Evolutionary conservation across 306 rosid species (phyloP), one percentile per base, ranked within the genome.

Genomic region (Glycine soja): DNA sequence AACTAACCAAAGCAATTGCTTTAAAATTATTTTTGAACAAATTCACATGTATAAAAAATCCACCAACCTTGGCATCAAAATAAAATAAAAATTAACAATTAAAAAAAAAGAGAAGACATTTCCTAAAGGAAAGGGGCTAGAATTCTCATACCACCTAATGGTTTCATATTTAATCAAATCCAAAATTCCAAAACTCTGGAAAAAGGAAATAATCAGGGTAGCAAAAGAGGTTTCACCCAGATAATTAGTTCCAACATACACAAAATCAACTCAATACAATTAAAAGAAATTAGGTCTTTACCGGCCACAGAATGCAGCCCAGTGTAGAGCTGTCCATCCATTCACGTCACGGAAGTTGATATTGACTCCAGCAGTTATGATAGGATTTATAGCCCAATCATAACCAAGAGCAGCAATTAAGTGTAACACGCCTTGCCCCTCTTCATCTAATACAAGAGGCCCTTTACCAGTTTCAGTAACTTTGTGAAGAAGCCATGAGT

Each of bases 281-380:
- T 24, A 19, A 42, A 4, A 43, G 16, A 10, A 19, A 30, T 4
- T 16, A 13, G 38, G 16, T 74, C 43, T 78, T 86, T 88, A 79
- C 98, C 97, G 90, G 98, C 94, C 98, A 87, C 82, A 88, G 62
- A 59, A 92, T 74, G 98, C 98, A 77, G 97, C 98, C 98, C 98
- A 94, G 78, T 94, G 98, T 75, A 94, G 84, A 65, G 97, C 98
- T 12, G 98, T 92, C 97, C 97, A 90, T 66, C 98, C 98, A 78
- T 88, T 92, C 77, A 80, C 72, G 54, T 92, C 98, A 18, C 98
- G 93, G 78, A 90, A 94, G 85, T 94, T 94, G 74, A 94, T 90
- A 80, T 87, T 94, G 70, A 94, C 94, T 77, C 97, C 97, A 36
- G 97, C 89, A 76, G 83, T 80, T 52, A 92, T 73, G 81, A 88